Conservation (phyloP, 352 stramenopile species). For the Peronospora destructor region DNA sequence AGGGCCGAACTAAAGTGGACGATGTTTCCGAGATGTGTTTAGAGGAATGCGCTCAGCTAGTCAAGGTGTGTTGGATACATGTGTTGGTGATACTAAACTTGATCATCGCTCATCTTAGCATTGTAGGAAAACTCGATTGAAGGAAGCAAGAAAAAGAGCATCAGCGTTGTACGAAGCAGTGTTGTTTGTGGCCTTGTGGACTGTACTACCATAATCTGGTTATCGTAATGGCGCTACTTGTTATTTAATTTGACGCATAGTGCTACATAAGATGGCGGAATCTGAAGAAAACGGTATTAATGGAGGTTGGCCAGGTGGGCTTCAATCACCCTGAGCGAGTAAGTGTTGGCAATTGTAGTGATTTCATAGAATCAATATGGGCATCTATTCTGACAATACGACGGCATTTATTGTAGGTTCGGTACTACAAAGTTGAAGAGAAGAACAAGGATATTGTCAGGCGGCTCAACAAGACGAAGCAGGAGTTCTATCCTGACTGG, state of each 20-base stretch:
- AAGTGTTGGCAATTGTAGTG: constrained; percentile 4
- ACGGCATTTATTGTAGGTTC: constrained; percentile 32
- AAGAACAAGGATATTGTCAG: constrained; percentile 87
- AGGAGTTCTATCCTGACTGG: constrained; percentile 66
- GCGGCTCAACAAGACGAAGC: constrained; percentile 81
- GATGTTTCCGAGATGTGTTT: constrained; percentile 74
- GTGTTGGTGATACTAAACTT: no score
- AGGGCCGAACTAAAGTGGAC: constrained; percentile 69
- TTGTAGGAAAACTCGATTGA: constrained; percentile 89
- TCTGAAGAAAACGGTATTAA: constrained; percentile 84
- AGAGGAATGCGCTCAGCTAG: constrained; percentile 87
- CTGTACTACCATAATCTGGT: no score
- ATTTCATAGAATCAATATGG: neutral
- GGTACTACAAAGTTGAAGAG: constrained; percentile 64
- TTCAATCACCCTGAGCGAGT: constrained; percentile 69
- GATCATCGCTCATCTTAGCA: neutral
- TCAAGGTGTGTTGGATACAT: constrained; percentile 59
- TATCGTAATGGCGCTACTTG: no score
- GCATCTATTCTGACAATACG: neutral
- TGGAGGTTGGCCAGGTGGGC: constrained; percentile 89
- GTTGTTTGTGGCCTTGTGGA: no score
- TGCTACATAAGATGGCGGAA: constrained; percentile 93
- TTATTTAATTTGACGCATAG: constrained; percentile 17
- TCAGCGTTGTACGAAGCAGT: constrained; percentile 55
- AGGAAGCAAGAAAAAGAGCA: constrained; percentile 88